These are phyloP conservation scores for Babesia caballi DNA, from an alignment of 169 alveolate species.

Conservation along the genomic window DNA sequence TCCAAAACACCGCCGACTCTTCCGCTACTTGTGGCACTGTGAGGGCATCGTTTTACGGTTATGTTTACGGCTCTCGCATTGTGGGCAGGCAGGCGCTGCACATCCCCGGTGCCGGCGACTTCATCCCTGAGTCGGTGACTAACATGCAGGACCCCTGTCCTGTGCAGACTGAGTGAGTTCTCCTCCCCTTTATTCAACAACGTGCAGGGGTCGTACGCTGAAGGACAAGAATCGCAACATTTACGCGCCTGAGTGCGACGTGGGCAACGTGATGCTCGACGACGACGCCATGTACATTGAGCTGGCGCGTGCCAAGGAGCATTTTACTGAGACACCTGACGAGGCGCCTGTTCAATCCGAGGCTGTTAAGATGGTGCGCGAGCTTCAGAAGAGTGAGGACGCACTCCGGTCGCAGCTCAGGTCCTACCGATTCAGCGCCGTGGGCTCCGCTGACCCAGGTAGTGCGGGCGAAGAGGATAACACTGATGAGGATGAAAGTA, in stretches of 20 bases:
- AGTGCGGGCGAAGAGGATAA: not conserved
- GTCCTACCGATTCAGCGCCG: slow-evolving; percentile 1
- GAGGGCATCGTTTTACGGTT: slow-evolving; percentile 91
- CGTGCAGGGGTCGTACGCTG: slow-evolving; percentile 83
- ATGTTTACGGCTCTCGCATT: slow-evolving; percentile 89
- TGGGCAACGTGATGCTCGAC: slow-evolving; percentile 93
- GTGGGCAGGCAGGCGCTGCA: slow-evolving; percentile 81
- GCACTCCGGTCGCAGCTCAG: slow-evolving; percentile 16
- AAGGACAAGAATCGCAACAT: slow-evolving; percentile 91
- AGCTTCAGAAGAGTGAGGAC: slow-evolving; percentile 73
- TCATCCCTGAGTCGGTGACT: slow-evolving; percentile 71
- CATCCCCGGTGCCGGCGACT: slow-evolving; percentile 91
- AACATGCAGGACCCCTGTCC: slow-evolving; percentile 84
- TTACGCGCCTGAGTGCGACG: slow-evolving; percentile 97
- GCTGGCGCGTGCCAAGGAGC: slow-evolving; percentile 92
- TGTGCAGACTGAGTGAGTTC: slow-evolving; percentile 70
- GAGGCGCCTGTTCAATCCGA: slow-evolving; percentile 57
- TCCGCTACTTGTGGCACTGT: slow-evolving; percentile 45
- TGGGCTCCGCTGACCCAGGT: not conserved
- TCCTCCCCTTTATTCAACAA: slow-evolving; percentile 64
- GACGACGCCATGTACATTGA: slow-evolving; percentile 95
- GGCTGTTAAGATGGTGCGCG: slow-evolving; percentile 88
- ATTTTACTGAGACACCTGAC: slow-evolving; percentile 79
- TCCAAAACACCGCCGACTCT: slow-evolving; percentile 22
- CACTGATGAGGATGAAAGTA: slow-evolving; percentile 41